A percentile compares a stretch with the other conserved stretches of the same genome.
These are phyloP conservation scores for Aureobasidium uvarum DNA, from an alignment of 2,329 filamentous ascomycete genomes.

Conservation along the genomic window DNA sequence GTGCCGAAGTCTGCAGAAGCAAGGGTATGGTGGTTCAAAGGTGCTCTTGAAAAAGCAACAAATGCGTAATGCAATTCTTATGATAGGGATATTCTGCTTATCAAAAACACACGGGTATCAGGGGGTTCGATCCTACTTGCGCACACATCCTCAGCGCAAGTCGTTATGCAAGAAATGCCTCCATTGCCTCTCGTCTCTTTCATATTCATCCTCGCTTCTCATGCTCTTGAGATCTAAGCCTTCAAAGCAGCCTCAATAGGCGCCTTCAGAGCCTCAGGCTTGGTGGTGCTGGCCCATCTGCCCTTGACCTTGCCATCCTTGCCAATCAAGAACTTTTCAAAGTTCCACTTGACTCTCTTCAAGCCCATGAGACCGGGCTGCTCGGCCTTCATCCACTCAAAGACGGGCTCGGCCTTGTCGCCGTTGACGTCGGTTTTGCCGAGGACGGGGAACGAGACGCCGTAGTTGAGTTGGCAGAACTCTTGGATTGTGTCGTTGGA, in stretches of 20 bases:
- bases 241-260: slow-evolving; percentile 72
- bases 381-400: slow-evolving; percentile 67
- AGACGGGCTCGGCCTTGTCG: slow-evolving; percentile 73
- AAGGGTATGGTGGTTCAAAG: background rate
- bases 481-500: slow-evolving; percentile 61
- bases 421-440: slow-evolving; percentile 96
- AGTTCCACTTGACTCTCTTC: slow-evolving; percentile 98
- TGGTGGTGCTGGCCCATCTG: slow-evolving; percentile 83
- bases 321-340: slow-evolving; percentile 94
- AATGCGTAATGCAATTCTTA: background rate
- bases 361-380: slow-evolving; percentile 83
- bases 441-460: slow-evolving; percentile 86
- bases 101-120: slow-evolving; percentile 23
- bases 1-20: background rate
- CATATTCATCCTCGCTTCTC: too few relatives aligned
- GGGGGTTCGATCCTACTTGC: background rate
- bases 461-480: slow-evolving; percentile 90
- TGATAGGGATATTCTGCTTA: background rate
- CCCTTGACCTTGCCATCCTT: slow-evolving; percentile 81
- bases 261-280: slow-evolving; percentile 76
- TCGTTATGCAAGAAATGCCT: background rate
- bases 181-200: background rate
- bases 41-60: background rate
- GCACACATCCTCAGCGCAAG: background rate
- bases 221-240: slow-evolving; percentile 19